Conservation (phyloP, 2,329 filamentous ascomycete genomes). For the Sclerotinia spermophila region DNA sequence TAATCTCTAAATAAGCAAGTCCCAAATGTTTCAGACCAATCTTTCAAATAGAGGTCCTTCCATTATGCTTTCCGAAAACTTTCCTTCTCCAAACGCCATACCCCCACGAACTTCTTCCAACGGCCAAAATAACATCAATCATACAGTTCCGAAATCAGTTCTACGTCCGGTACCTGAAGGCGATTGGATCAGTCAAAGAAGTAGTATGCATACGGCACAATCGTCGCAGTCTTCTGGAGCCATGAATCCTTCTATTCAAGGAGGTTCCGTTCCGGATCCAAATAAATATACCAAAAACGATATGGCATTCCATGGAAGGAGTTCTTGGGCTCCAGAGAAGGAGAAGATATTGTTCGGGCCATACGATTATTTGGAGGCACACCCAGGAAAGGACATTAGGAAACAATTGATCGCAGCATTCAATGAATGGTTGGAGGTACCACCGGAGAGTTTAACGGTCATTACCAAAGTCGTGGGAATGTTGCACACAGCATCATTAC, state of each 20-base stretch:
- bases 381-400: slow-evolving; percentile 83
- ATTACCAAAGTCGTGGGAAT: slow-evolving; percentile 80
- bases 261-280: slow-evolving; percentile 25
- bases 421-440: slow-evolving; percentile 76
- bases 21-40: slow-evolving; percentile 13
- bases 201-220: slow-evolving; percentile 24
- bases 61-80: slow-evolving; percentile 29
- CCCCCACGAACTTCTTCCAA: slow-evolving; percentile 71
- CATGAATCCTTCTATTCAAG: slow-evolving; percentile 31
- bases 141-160: slow-evolving; percentile 36
- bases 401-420: slow-evolving; percentile 76
- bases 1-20: not conserved
- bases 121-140: slow-evolving; percentile 41
- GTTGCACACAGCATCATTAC: slow-evolving; percentile 79
- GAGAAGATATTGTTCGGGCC: slow-evolving; percentile 74
- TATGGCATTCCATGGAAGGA: slow-evolving; percentile 35
- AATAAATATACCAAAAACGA: slow-evolving; percentile 32
- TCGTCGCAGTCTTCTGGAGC: slow-evolving; percentile 26
- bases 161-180: slow-evolving; percentile 57
- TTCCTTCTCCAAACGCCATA: slow-evolving; percentile 60
- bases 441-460: slow-evolving; percentile 62
- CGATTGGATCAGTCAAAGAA: slow-evolving; percentile 54
- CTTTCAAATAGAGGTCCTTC: slow-evolving; percentile 17
- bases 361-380: slow-evolving; percentile 73
- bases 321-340: slow-evolving; percentile 65